phyloP scores from a whole-genome alignment of 2,329 filamentous ascomycete genomes.

The Diplocarpon rosae region DNA sequence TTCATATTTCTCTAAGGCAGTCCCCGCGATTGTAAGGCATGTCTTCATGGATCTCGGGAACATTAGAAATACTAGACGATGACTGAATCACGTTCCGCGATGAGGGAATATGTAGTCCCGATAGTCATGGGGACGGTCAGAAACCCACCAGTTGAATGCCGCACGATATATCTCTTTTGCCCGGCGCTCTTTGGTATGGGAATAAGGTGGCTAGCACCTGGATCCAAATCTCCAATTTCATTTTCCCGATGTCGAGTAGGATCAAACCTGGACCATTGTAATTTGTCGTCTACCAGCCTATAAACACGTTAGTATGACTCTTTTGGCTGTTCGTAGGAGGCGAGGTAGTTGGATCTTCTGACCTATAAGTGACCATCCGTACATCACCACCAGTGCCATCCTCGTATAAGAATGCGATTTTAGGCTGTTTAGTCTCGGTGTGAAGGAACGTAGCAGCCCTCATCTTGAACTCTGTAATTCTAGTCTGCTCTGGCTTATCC shows the following conservation, averaged over 20 bases:
- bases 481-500: conserved; percentile 43
- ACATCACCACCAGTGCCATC: conserved; percentile 47
- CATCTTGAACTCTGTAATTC: conserved; percentile 57
- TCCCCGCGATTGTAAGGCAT: too few species aligned
- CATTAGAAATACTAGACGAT: too few species aligned
- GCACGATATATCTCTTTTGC: conserved; percentile 48
- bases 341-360: too few species aligned
- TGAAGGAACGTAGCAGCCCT: conserved; percentile 56
- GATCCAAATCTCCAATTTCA: conserved; percentile 41
- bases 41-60: too few species aligned
- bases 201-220: conserved; percentile 49
- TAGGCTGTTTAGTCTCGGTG: conserved; percentile 42
- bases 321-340: too few species aligned
- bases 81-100: too few species aligned
- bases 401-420: conserved; percentile 54
- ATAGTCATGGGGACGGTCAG: too few species aligned
- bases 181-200: conserved; percentile 47
- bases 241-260: conserved; percentile 43
- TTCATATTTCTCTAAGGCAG: too few species aligned
- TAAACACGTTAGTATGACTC: too few species aligned
- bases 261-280: conserved; percentile 43
- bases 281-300: conserved; percentile 44
- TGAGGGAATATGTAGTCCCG: too few species aligned
- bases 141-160: conserved; percentile 30
- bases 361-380: conserved; percentile 45